Conservation (phyloP, 1,284 basidiomycete genomes). For the Bjerkandera adusta region DNA sequence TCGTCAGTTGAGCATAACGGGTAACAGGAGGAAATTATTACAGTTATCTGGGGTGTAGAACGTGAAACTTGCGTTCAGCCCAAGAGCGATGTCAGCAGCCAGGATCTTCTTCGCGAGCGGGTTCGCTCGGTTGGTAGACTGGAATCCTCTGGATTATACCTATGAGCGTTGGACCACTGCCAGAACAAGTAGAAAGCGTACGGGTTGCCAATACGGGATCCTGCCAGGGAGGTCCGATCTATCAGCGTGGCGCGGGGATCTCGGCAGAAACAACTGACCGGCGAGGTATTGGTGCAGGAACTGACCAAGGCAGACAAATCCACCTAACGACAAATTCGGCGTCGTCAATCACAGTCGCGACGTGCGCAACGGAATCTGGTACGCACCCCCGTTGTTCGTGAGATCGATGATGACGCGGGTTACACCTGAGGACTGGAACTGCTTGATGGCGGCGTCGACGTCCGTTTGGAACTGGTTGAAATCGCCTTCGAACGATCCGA, state of each 20-base stretch:
- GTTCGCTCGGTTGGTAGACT: conserved; percentile 50
- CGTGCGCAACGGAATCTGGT: not conserved
- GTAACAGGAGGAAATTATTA: conserved; percentile 19
- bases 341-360: conserved; percentile 1
- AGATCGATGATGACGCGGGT: conserved; percentile 55
- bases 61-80: conserved; percentile 33
- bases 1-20: not conserved
- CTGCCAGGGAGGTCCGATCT: not conserved
- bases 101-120: conserved; percentile 57
- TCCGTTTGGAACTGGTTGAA: conserved; percentile 55
- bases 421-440: conserved; percentile 48
- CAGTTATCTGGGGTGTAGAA: conserved; percentile 54
- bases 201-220: conserved; percentile 43
- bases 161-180: not conserved
- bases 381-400: conserved; percentile 57
- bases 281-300: conserved; percentile 59
- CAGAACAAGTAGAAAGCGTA: conserved; percentile 27
- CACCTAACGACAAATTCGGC: conserved; percentile 35
- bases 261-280: conserved; percentile 35
- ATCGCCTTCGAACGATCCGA: conserved; percentile 55
- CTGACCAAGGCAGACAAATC: conserved; percentile 58
- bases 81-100: conserved; percentile 44
- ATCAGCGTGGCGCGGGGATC: not conserved
- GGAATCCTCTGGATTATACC: conserved; percentile 42
- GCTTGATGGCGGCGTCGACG: conserved; percentile 41